phyloP scores from a whole-genome alignment of 2,329 filamentous ascomycete species.

The Fusarium austroafricanum region DNA sequence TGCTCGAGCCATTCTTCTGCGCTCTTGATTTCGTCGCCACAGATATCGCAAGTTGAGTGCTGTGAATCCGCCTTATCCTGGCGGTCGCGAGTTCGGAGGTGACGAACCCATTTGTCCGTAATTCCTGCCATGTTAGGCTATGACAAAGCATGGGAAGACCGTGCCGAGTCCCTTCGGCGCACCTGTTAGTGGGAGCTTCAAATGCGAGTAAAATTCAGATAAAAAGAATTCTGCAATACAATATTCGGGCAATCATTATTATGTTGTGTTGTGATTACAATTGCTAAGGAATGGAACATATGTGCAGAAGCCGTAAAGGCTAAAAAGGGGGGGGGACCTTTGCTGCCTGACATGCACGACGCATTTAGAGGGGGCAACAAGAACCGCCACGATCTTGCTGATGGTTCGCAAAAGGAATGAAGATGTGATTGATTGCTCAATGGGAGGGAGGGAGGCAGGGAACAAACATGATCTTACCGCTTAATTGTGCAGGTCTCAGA shows the following conservation, averaged over 20 bases:
- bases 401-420: neutral
- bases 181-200: neutral
- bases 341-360: too few relatives aligned
- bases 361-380: neutral
- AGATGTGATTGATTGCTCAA: neutral
- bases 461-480: neutral
- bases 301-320: too few relatives aligned
- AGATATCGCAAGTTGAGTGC: constrained; percentile 25
- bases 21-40: constrained; percentile 41
- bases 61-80: constrained; percentile 27
- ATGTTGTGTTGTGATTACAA: neutral
- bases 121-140: constrained; percentile 29
- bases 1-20: constrained; percentile 47
- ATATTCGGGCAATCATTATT: constrained; percentile 15
- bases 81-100: constrained; percentile 25
- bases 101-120: constrained; percentile 33
- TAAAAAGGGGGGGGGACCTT: too few relatives aligned
- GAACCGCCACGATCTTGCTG: too few relatives aligned
- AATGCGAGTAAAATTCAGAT: constrained; percentile 5
- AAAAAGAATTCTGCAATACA: constrained; percentile 5
- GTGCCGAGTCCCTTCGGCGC: constrained; percentile 6
- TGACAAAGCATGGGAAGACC: constrained; percentile 16
- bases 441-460: neutral
- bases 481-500: neutral
- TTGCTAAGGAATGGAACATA: neutral